Conservation (phyloP, 495 filamentous ascomycete species). For the Elaphomyces granulatus region DNA sequence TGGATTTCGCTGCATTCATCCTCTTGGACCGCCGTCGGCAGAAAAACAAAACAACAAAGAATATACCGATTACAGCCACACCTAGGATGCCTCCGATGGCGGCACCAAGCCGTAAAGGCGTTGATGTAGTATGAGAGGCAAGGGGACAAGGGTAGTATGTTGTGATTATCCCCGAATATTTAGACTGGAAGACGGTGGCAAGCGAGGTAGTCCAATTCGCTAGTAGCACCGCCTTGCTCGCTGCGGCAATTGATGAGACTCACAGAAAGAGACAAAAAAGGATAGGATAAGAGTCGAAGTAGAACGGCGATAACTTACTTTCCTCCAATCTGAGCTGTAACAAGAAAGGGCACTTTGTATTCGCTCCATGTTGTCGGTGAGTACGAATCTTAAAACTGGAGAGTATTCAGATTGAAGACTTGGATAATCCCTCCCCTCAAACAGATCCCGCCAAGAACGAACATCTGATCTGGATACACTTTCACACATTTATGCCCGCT, state of each 20-base stretch:
- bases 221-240: slow-evolving; percentile 46
- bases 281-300: background rate
- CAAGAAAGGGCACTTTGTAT: slow-evolving; percentile 39
- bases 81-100: no score
- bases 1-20: no score
- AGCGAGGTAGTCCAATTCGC: slow-evolving; percentile 34
- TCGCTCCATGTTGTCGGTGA: slow-evolving; percentile 35
- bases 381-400: slow-evolving; percentile 37
- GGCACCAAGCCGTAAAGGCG: no score
- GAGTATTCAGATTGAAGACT: slow-evolving; percentile 42
- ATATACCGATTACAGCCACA: no score
- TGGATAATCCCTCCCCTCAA: slow-evolving; percentile 35
- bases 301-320: slow-evolving; percentile 6
- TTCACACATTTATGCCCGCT: slow-evolving; percentile 45
- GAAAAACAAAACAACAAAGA: no score
- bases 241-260: slow-evolving; percentile 6
- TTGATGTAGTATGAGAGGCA: no score
- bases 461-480: slow-evolving; percentile 53
- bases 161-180: slow-evolving; percentile 42
- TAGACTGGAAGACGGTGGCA: slow-evolving; percentile 39
- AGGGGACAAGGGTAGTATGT: slow-evolving; percentile 54
- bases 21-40: no score
- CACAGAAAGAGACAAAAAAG: background rate
- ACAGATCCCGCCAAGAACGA: slow-evolving; percentile 46
- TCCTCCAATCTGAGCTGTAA: slow-evolving; percentile 43